phyloP scores from a whole-genome alignment of 805 yeast species.

The Citeromyces nyonsensis region DNA sequence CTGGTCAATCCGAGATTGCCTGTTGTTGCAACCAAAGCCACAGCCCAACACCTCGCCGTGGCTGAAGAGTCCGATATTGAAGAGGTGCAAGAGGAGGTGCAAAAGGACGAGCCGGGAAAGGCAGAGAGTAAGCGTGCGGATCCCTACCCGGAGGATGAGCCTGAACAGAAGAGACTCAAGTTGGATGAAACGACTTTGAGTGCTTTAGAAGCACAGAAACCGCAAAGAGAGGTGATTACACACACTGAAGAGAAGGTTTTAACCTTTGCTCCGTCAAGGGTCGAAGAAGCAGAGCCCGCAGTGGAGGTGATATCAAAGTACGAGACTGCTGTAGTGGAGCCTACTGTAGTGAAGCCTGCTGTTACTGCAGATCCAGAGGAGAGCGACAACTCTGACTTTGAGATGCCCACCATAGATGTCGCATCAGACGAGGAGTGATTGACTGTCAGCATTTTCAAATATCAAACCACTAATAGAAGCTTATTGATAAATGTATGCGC shows the following conservation, averaged over 20 bases:
- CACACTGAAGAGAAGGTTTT: conserved; percentile 3
- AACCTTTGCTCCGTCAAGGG: conserved; percentile 6
- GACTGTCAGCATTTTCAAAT: background rate
- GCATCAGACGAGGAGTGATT: conserved; percentile 13
- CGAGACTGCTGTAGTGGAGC: conserved; percentile 1
- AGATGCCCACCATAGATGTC: conserved; percentile 18
- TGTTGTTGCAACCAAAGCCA: conserved; percentile 8
- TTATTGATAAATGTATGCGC: background rate
- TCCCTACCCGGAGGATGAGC: too few species aligned
- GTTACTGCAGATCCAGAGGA: background rate
- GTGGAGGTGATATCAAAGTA: conserved; percentile 4
- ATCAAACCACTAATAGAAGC: conserved; percentile 1
- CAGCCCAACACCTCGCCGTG: conserved; percentile 1
- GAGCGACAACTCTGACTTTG: conserved; percentile 14
- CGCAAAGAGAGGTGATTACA: conserved; percentile 6
- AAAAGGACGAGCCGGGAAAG: conserved; percentile 1
- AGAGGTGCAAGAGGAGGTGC: conserved; percentile 5
- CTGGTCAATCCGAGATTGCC: conserved; percentile 72
- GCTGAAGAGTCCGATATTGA: conserved; percentile 7
- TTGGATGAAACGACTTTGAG: conserved; percentile 1
- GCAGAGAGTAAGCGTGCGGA: background rate
- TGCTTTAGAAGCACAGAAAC: conserved; percentile 3
- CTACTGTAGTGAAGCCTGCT: background rate
- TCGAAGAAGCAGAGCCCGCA: conserved; percentile 1
- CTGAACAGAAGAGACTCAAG: conserved; percentile 1